These are phyloP conservation scores for Coprinellus micaceus DNA, from an alignment of 768 basidiomycete genomes.

Conservation along the genomic window DNA sequence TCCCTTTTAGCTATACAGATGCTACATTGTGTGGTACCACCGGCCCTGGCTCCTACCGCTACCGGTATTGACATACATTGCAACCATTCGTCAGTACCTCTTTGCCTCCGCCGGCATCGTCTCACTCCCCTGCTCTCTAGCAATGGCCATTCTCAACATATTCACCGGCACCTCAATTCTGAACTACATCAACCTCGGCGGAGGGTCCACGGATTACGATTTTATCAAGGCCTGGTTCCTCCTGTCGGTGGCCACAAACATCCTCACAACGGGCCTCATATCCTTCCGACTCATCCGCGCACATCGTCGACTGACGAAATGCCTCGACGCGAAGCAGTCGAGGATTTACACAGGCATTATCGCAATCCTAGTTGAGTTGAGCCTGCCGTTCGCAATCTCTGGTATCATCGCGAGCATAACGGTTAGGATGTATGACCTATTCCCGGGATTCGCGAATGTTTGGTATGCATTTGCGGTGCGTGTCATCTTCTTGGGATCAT, in stretches of 20 bases:
- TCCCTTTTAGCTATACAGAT: too few relatives aligned
- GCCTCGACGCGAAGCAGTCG: neutral
- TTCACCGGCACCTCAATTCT: too few relatives aligned
- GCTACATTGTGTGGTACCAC: too few relatives aligned
- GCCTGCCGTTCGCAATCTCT: neutral
- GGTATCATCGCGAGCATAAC: neutral
- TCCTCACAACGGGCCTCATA: neutral
- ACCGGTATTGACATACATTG: too few relatives aligned
- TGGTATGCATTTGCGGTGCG: neutral
- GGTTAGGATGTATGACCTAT: too few relatives aligned
- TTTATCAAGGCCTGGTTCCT: neutral
- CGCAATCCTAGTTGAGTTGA: neutral
- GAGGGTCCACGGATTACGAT: too few relatives aligned
- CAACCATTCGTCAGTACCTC: too few relatives aligned
- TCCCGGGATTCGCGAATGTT: neutral
- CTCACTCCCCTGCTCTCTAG: too few relatives aligned
- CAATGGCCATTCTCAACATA: too few relatives aligned
- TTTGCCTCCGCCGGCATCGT: too few relatives aligned
- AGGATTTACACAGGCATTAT: neutral
- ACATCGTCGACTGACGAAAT: neutral
- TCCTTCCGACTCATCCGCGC: conserved; percentile 4
- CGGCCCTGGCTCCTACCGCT: too few relatives aligned
- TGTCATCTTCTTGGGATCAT: neutral
- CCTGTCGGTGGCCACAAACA: neutral
- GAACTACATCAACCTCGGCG: too few relatives aligned